Evolutionary conservation across 495 filamentous ascomycete genomes (phyloP).

Genomic region (Pseudoneurospora amorphoporcata): DNA sequence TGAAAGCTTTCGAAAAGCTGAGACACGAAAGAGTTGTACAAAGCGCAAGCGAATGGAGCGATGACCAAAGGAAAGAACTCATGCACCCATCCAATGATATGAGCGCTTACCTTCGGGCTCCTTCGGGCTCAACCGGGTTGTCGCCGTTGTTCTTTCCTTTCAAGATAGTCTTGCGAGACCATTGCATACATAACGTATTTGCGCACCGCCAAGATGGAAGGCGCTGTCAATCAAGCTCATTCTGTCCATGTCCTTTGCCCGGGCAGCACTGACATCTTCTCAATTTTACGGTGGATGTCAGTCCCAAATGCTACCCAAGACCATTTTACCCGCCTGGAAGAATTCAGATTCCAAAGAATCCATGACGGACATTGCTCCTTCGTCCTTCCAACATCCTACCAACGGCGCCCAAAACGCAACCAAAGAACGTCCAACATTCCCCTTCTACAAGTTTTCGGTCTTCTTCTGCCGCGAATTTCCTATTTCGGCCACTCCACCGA

Average conservation of each 20-base stretch:
- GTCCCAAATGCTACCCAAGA: neutral
- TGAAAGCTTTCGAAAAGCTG: constrained; percentile 38
- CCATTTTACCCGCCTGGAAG: neutral
- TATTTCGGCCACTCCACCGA: neutral
- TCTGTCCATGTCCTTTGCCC: neutral
- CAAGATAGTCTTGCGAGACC: neutral
- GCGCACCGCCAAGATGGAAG: neutral
- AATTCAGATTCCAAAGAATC: neutral
- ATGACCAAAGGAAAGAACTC: no score
- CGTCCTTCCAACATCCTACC: neutral
- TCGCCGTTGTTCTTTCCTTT: neutral
- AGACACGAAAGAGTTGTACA: constrained; percentile 45
- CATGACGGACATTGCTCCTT: neutral
- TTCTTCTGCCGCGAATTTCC: neutral
- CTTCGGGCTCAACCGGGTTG: neutral
- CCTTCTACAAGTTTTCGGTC: neutral
- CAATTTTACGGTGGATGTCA: neutral
- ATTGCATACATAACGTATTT: neutral
- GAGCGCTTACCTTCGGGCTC: neutral
- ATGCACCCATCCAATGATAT: neutral
- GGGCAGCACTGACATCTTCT: neutral
- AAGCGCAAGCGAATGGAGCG: constrained; percentile 46
- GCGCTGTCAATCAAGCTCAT: neutral
- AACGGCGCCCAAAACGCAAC: neutral
- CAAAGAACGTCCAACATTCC: neutral